phyloP scores from a whole-genome alignment of 169 alveolate species.

The Eimeria acervulina region DNA sequence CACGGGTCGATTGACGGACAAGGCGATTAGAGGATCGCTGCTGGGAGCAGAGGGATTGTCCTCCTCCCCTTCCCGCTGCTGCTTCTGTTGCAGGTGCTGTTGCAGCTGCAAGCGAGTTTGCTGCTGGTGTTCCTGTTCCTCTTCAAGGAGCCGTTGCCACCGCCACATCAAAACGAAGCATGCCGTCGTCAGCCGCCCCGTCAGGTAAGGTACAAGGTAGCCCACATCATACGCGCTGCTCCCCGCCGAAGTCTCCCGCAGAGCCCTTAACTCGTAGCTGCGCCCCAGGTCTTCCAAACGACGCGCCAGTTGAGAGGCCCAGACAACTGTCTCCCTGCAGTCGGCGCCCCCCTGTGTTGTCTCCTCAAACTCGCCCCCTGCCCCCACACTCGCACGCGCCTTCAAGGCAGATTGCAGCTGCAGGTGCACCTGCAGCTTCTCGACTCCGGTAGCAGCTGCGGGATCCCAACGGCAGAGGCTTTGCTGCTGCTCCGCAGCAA shows the following conservation, averaged over 20 bases:
- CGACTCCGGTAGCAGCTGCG: not conserved
- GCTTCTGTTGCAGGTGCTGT: conserved; percentile 18
- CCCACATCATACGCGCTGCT: conserved; percentile 70
- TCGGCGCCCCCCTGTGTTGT: not conserved
- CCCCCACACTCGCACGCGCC: conserved; percentile 42
- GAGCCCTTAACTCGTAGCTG: not conserved
- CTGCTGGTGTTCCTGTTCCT: conserved; percentile 53
- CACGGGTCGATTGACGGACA: conserved; percentile 35
- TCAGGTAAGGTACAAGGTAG: conserved; percentile 72
- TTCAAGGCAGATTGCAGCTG: conserved; percentile 10
- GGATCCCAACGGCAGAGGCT: not conserved
- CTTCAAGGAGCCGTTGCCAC: conserved; percentile 66
- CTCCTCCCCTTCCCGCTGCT: conserved; percentile 10
- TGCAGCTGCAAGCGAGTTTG: conserved; percentile 54
- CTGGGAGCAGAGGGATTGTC: not conserved
- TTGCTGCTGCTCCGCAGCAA: not conserved
- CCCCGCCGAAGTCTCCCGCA: conserved; percentile 8
- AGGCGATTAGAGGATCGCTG: conserved; percentile 1
- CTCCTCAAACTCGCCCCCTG: not conserved
- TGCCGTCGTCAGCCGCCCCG: conserved; percentile 79
- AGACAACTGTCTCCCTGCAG: not conserved
- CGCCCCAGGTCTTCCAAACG: conserved; percentile 14
- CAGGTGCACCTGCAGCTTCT: not conserved
- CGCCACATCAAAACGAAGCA: conserved; percentile 72
- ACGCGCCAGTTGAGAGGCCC: not conserved